Base-by-base conservation (phyloP, 2,329 filamentous ascomycete genomes). In the Aspergillus sp. region DNA sequence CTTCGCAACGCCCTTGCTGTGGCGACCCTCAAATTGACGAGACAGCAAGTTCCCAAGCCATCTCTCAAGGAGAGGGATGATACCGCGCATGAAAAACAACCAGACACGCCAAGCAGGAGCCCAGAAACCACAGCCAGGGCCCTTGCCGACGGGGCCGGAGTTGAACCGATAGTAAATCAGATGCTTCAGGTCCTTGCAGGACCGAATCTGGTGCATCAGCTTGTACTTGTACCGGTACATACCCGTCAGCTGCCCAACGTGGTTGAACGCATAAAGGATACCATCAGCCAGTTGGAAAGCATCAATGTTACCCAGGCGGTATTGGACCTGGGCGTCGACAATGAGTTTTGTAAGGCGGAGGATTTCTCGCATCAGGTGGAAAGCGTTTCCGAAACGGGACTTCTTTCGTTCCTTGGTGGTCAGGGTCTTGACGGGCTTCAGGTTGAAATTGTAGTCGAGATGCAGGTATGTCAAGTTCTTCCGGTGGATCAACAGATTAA, bases 171-270 rank as follows among this genome's bases (percentile, higher is more conserved):
- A 97, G 78, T 99, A 99, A 61, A 99, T 97, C 57, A 99, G 78
- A 82, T 99, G 94, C 83, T 99, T 99, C 69, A 99, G 73, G 75
- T 99, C 94, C 75, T 99, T 99, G 80, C 94, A 99, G 0, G 94
- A 96, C 64, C 94, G 90, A 64, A 99, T 99, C 74, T 99, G 94
- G 71, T 99, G 94, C 94, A 99, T 99, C 52, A 99, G 81, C 81
- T 99, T 99, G 80, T 99, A 99, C 81, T 99, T 99, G 83, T 99
- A 99, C 56, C 94, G 88, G 76, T 99, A 99, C 94, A 99, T 99
- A 70, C 94, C 94, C 14, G 94, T 99, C 56, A 99, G 80, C 73
- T 99, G 95, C 57, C 94, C 94, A 52, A 99, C 94, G 64, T 99
- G 94, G 75, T 99, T 99, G 78, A 99, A 99, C 16, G 94, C 95